Evolutionary conservation across 306 rosid species (phyloP).

Genomic region (Ziziphus jujuba): DNA sequence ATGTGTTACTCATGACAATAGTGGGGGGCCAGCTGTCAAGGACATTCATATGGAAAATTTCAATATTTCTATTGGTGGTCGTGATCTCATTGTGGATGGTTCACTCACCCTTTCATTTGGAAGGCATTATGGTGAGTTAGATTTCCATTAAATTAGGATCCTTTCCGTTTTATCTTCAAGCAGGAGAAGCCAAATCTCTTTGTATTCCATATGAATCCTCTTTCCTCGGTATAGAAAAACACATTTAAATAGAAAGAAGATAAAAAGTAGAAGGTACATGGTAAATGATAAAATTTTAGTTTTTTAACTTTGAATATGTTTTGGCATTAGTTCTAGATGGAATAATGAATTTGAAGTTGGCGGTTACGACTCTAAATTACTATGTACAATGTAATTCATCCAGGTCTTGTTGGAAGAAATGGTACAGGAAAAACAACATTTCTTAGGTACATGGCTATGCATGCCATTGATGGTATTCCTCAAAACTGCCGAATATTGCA

Average conservation of each 20-base stretch:
- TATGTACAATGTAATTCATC: conserved; percentile 11
- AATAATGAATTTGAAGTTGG: background rate
- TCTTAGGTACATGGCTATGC: conserved; percentile 97
- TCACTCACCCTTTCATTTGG: conserved; percentile 85
- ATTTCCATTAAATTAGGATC: background rate
- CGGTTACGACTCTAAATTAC: conserved; percentile 5
- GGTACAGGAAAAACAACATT: conserved; percentile 98
- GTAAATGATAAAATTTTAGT: background rate
- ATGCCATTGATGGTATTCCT: conserved; percentile 97
- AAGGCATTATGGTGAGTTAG: conserved; percentile 84
- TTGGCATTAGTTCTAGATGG: background rate
- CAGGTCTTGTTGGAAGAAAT: conserved; percentile 95
- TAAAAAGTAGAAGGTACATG: background rate
- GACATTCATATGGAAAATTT: conserved; percentile 92
- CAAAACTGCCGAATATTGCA: conserved; percentile 89
- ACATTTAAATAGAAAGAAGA: background rate
- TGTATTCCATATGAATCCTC: background rate
- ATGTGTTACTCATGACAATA: conserved; percentile 67
- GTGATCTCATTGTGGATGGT: conserved; percentile 94
- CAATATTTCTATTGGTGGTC: conserved; percentile 92
- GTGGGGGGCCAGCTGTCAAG: conserved; percentile 71
- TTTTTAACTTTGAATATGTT: background rate
- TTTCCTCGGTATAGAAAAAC: background rate
- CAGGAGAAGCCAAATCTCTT: background rate
- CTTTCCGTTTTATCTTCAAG: conserved; percentile 2